Evolutionary conservation across 106 monocot genomes (phyloP), one percentile per base, ranked within the genome.

Genomic region (Dioscorea alata): DNA sequence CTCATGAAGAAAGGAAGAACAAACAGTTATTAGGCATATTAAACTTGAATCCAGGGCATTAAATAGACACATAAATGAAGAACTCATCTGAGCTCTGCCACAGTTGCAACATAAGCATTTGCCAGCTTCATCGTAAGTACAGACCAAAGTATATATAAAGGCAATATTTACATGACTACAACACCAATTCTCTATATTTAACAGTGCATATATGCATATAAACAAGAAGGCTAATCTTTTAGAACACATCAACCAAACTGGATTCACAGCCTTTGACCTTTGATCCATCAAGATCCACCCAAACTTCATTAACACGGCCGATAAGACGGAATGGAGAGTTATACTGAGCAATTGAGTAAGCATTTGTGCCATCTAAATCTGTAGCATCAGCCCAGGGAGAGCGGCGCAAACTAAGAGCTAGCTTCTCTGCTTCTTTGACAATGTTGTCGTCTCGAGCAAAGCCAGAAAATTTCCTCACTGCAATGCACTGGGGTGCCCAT

Each of bases 291-390:
- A 93, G 71, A 50, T 89, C 86, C 0, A 75, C 80, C 93, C 89
- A 93, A 7, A 93, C 89, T 76, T 92, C 88, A 69, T 93, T 93
- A 49, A 77, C 48, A 13, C 93, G 77, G 20, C 86, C 86, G 25
- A 93, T 79, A 50, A 84, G 33, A 23, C 72, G 85, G 51, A 93
- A 89, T 1, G 93, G 93, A 8, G 86, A 77, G 59, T 82, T 78
- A 28, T 93, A 89, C 64, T 89, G 93, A 4, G 89, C 93, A 51
- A 93, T 84, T 8, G 89, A 93, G 75, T 93, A 93, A 0, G 81
- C 86, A 49, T 78, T 64, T 63, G 66, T 70, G 23, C 54, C 63
- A 10, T 53, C 60, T 63, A 67, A 72, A 15, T 75, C 74, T 1
- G 86, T 83, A 12, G 89, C 78, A 49, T 89, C 84, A 5, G 86